These are phyloP conservation scores for Eimeria falciformis DNA, from an alignment of 169 alveolate species.

Conservation along the genomic window DNA sequence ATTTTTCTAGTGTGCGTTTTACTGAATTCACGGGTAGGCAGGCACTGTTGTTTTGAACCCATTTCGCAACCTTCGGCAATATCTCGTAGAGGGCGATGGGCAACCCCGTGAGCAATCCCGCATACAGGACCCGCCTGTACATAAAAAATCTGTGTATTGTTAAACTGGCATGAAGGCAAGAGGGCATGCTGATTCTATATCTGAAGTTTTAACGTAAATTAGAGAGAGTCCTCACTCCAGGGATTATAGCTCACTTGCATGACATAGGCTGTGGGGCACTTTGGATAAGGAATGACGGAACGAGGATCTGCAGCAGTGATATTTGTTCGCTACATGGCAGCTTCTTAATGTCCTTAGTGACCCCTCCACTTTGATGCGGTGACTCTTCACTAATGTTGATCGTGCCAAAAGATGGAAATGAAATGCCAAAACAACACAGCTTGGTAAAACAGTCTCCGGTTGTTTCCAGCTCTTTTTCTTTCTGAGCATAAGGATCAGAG, in stretches of 20 bases:
- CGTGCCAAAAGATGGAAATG: background rate
- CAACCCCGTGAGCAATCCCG: constrained; percentile 37
- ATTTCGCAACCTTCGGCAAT: background rate
- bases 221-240: no score
- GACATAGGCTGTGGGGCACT: background rate
- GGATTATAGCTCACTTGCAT: background rate
- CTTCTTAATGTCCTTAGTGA: no score
- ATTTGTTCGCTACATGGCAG: no score
- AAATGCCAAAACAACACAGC: constrained; percentile 24
- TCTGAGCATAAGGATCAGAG: constrained; percentile 5
- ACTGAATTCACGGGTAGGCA: background rate
- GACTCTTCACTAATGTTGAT: background rate
- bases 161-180: background rate
- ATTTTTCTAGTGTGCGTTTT: background rate
- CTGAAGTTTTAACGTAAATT: no score
- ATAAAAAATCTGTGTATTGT: background rate
- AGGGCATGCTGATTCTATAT: no score
- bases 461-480: background rate
- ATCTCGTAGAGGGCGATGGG: constrained; percentile 27
- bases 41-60: background rate
- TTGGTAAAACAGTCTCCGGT: background rate
- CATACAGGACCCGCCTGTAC: constrained; percentile 22
- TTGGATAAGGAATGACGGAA: no score
- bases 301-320: no score
- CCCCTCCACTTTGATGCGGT: no score